A percentile compares a stretch with the other conserved stretches of the same genome.
Conservation (phyloP, 2,329 filamentous ascomycete genomes). For the Neocucurbitaria cava region DNA sequence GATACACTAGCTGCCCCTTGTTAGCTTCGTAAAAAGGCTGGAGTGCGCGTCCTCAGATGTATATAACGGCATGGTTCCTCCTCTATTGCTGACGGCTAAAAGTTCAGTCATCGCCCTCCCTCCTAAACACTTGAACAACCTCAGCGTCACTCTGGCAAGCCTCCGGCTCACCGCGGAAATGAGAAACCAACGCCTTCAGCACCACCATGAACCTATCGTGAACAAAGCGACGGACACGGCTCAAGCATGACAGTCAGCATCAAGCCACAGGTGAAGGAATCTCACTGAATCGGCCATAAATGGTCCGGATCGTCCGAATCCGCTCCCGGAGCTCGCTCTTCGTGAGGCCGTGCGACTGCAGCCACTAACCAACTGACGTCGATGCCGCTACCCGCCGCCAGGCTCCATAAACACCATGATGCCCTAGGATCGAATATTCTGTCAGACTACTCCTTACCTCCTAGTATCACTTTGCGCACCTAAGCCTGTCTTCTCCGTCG, state of each 20-base stretch:
- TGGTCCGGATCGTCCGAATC: conserved; percentile 23
- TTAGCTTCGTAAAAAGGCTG: neutral
- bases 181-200: neutral
- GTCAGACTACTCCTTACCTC: conserved; percentile 15
- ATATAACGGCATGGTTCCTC: neutral
- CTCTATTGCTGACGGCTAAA: neutral
- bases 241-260: conserved; percentile 5
- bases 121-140: neutral
- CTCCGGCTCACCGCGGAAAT: conserved; percentile 27
- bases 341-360: conserved; percentile 21
- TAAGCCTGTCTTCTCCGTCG: conserved; percentile 1
- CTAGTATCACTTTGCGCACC: conserved; percentile 3
- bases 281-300: conserved; percentile 13
- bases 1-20: neutral
- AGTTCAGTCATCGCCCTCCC: neutral
- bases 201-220: conserved; percentile 12
- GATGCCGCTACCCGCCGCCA: conserved; percentile 37
- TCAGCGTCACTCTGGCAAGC: conserved; percentile 10
- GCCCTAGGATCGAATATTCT: conserved; percentile 24
- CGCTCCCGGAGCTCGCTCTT: conserved; percentile 19
- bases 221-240: conserved; percentile 12
- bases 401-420: conserved; percentile 28
- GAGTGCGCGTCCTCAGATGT: neutral
- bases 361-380: conserved; percentile 28
- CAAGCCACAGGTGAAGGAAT: neutral